Conservation (phyloP, 1,284 basidiomycete genomes). For the Gymnopus androsaceus region DNA sequence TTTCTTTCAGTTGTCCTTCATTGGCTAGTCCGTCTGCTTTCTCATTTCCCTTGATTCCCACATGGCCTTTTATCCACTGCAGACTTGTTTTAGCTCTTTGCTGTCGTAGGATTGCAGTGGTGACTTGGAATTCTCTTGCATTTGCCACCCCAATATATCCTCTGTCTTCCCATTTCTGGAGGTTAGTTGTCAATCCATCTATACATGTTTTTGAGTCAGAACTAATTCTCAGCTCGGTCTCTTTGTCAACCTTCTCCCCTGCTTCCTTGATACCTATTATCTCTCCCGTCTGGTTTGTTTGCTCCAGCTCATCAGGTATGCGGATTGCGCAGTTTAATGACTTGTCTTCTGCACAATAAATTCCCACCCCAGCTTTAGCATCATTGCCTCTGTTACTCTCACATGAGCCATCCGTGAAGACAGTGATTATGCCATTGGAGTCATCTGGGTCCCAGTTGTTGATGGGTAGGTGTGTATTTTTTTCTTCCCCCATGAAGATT, state of each 20-base stretch:
- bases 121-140: slow-evolving; percentile 2
- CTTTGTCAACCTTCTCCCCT: not conserved
- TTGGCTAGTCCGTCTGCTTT: slow-evolving; percentile 18
- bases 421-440: not conserved
- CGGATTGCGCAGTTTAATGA: not conserved
- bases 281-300: slow-evolving; percentile 5
- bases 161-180: slow-evolving; percentile 18
- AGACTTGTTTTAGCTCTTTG: slow-evolving; percentile 18
- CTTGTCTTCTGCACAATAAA: not conserved
- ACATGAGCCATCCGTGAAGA: slow-evolving; percentile 2
- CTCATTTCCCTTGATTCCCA: slow-evolving; percentile 20
- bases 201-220: slow-evolving; percentile 19
- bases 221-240: not conserved
- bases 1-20: not conserved
- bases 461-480: too few relatives aligned
- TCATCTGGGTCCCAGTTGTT: not conserved
- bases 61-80: slow-evolving; percentile 23
- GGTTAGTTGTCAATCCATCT: slow-evolving; percentile 16
- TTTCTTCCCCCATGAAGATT: too few relatives aligned
- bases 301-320: not conserved
- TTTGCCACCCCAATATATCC: slow-evolving; percentile 20
- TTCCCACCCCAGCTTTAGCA: not conserved
- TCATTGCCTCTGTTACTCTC: not conserved
- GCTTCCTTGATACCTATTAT: not conserved
- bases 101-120: slow-evolving; percentile 3